Evolutionary conservation across 192 early-diverging fungal species (phyloP).

Genomic region (Coemansia sp.): DNA sequence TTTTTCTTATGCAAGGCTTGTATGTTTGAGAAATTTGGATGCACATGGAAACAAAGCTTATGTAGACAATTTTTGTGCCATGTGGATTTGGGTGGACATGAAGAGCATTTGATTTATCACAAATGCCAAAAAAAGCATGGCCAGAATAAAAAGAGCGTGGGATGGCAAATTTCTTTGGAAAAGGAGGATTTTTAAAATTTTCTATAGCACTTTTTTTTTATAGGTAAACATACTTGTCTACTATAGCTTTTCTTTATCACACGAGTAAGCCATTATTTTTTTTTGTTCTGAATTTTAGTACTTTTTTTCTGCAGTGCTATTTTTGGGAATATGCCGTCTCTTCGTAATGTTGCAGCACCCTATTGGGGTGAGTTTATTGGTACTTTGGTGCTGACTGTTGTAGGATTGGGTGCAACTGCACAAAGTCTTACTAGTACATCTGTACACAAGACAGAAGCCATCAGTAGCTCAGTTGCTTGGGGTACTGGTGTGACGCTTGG

Average conservation of each 20-base stretch:
- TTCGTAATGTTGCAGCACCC: slow-evolving; percentile 46
- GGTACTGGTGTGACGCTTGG: slow-evolving; percentile 35
- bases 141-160: not conserved
- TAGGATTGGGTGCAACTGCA: slow-evolving; percentile 33
- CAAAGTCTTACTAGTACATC: slow-evolving; percentile 20
- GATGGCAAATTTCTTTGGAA: not conserved
- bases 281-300: not conserved
- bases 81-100: not conserved
- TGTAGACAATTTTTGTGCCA: not conserved
- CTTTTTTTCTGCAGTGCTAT: not conserved
- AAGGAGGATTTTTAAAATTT: too few species aligned
- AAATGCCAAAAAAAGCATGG: not conserved
- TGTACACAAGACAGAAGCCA: slow-evolving; percentile 11
- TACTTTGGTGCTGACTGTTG: slow-evolving; percentile 27
- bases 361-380: slow-evolving; percentile 54
- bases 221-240: not conserved
- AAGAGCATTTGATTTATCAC: not conserved
- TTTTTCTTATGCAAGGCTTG: not conserved
- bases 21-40: not conserved
- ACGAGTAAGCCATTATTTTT: not conserved
- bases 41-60: not conserved
- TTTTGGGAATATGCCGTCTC: slow-evolving; percentile 14
- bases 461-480: slow-evolving; percentile 45
- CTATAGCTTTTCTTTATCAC: not conserved
- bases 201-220: not conserved